Evolutionary conservation across 768 basidiomycete genomes (phyloP).

Genomic region (Trichaptum fuscoviolaceum): DNA sequence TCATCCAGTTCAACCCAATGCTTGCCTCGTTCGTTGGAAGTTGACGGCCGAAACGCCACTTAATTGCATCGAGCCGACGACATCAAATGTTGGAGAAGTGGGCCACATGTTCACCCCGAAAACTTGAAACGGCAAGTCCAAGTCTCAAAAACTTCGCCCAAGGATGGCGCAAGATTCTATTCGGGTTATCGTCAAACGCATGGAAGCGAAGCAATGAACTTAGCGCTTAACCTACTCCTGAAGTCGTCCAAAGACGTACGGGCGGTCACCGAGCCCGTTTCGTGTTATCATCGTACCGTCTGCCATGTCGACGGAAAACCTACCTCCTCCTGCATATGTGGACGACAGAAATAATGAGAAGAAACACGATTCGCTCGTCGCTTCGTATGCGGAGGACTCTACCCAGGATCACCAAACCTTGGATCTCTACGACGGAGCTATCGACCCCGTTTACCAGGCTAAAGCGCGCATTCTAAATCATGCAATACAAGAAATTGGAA

Average conservation of each 20-base stretch:
- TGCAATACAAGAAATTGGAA: slow-evolving; percentile 62
- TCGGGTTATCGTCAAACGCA: no score
- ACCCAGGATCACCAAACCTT: neutral
- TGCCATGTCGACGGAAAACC: neutral
- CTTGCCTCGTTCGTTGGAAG: neutral
- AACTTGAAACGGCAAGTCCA: neutral
- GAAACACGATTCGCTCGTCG: neutral
- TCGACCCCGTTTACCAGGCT: slow-evolving; percentile 55
- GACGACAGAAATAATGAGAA: neutral
- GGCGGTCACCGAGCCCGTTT: neutral
- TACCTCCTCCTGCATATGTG: neutral
- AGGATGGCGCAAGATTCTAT: neutral
- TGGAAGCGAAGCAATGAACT: neutral
- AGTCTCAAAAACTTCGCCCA: neutral
- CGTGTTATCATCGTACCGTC: neutral
- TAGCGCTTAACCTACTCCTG: neutral
- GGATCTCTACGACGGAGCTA: slow-evolving; percentile 1
- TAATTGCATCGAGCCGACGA: neutral
- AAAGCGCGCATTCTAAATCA: slow-evolving; percentile 54
- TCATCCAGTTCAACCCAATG: neutral
- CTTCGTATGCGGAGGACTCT: neutral
- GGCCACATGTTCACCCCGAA: neutral
- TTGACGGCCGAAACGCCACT: neutral
- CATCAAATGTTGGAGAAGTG: neutral
- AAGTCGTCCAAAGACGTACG: neutral